These are phyloP conservation scores for Draba incana DNA, from an alignment of 345 rosid species.

Conservation along the genomic window DNA sequence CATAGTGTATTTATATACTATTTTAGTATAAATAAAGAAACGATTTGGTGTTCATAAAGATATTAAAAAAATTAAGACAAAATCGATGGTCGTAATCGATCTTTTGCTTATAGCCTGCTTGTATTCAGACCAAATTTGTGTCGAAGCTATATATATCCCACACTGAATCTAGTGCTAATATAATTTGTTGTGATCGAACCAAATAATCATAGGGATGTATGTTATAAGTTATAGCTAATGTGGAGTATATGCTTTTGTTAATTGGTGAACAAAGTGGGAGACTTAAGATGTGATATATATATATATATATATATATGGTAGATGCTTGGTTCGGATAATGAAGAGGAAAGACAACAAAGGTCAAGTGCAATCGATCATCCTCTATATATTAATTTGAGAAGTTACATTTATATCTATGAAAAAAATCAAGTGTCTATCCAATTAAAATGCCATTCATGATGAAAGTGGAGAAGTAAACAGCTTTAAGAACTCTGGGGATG, in stretches of 20 bases:
- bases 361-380: too few relatives aligned
- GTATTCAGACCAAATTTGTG: too few relatives aligned
- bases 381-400: too few relatives aligned
- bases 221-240: background rate
- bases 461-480: constrained; percentile 15
- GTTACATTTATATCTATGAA: too few relatives aligned
- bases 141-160: too few relatives aligned
- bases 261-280: background rate
- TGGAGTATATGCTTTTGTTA: background rate
- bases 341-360: constrained; percentile 7
- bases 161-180: background rate
- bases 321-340: constrained; percentile 8
- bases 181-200: background rate
- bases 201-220: background rate
- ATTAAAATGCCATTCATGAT: constrained; percentile 5
- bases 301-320: too few relatives aligned
- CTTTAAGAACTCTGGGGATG: constrained; percentile 9
- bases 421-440: background rate
- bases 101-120: too few relatives aligned
- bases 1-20: too few relatives aligned
- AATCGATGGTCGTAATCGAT: too few relatives aligned
- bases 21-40: too few relatives aligned
- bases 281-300: background rate
- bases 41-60: too few relatives aligned
- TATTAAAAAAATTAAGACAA: too few relatives aligned